phyloP scores from a whole-genome alignment of 2,329 filamentous ascomycete genomes.

The Elsinoe perseae region DNA sequence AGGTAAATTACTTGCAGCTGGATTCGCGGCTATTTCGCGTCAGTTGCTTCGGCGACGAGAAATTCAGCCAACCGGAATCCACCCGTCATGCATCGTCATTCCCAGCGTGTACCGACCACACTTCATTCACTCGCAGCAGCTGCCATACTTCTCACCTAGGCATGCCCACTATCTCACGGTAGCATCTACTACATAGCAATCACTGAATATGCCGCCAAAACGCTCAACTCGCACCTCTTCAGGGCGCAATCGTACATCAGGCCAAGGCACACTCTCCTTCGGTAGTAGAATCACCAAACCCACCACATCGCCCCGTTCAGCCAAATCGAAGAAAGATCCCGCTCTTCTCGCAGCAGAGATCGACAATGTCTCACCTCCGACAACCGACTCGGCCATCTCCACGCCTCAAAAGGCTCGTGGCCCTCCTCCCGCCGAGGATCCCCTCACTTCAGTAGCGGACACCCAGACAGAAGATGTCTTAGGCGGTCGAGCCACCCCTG shows the following conservation, averaged over 20 bases:
- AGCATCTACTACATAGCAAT: background rate
- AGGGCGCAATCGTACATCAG: constrained; percentile 40
- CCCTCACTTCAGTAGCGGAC: constrained; percentile 21
- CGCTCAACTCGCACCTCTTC: constrained; percentile 31
- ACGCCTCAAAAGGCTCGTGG: constrained; percentile 29
- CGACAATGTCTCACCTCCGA: constrained; percentile 26
- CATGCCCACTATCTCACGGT: background rate
- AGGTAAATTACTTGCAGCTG: constrained; percentile 1
- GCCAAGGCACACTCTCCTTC: constrained; percentile 56
- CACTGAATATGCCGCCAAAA: constrained; percentile 38
- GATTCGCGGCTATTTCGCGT: constrained; percentile 2
- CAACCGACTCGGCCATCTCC: constrained; percentile 33
- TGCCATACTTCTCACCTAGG: constrained; percentile 1
- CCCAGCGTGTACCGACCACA: background rate
- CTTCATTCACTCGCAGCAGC: background rate
- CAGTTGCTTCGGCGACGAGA: constrained; percentile 11
- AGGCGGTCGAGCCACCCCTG: constrained; percentile 23
- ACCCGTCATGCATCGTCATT: constrained; percentile 1
- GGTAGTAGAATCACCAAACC: constrained; percentile 53
- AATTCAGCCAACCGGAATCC: background rate
- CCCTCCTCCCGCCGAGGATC: constrained; percentile 21
- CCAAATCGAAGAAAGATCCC: constrained; percentile 33
- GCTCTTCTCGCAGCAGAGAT: constrained; percentile 26
- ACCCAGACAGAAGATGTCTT: constrained; percentile 27
- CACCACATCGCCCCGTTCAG: constrained; percentile 32